Evolutionary conservation across 257 asterid species (phyloP).

Genomic region (Rehmannia glutinosa): DNA sequence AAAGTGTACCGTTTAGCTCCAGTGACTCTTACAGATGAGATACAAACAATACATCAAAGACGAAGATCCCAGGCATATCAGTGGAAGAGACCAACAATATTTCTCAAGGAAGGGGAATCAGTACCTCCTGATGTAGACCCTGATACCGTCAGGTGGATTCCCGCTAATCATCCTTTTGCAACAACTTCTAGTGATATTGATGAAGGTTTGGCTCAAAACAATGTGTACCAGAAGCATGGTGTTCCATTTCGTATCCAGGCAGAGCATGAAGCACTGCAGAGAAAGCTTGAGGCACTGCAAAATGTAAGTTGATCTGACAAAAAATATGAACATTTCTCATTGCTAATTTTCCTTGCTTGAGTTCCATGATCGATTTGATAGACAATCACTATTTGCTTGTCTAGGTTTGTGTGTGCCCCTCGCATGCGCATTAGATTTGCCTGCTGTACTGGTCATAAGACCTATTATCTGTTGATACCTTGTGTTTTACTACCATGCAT

Average conservation of each 20-base stretch:
- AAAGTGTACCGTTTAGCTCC: constrained; percentile 93
- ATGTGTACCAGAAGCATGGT: constrained; percentile 91
- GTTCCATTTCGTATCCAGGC: constrained; percentile 96
- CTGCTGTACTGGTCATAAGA: not conserved
- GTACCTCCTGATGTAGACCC: constrained; percentile 98
- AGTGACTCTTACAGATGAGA: constrained; percentile 81
- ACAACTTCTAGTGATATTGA: constrained; percentile 92
- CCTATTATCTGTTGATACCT: no score
- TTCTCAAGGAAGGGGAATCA: constrained; percentile 92
- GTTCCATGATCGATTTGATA: not conserved
- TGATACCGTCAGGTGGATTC: constrained; percentile 97
- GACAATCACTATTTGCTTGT: not conserved
- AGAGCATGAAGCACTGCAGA: constrained; percentile 97
- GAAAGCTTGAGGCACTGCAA: constrained; percentile 89
- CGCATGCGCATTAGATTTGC: not conserved
- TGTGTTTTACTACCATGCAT: no score
- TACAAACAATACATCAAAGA: constrained; percentile 74
- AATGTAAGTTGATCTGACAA: constrained; percentile 42
- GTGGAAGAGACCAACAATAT: constrained; percentile 96
- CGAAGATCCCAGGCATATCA: constrained; percentile 97
- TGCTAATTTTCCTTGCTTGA: not conserved
- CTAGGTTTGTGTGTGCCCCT: not conserved
- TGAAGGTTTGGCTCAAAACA: constrained; percentile 87
- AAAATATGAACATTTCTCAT: not conserved
- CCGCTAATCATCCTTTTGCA: constrained; percentile 99